phyloP scores from a whole-genome alignment of 179 eudicot species.

The Pouteria campechiana region DNA sequence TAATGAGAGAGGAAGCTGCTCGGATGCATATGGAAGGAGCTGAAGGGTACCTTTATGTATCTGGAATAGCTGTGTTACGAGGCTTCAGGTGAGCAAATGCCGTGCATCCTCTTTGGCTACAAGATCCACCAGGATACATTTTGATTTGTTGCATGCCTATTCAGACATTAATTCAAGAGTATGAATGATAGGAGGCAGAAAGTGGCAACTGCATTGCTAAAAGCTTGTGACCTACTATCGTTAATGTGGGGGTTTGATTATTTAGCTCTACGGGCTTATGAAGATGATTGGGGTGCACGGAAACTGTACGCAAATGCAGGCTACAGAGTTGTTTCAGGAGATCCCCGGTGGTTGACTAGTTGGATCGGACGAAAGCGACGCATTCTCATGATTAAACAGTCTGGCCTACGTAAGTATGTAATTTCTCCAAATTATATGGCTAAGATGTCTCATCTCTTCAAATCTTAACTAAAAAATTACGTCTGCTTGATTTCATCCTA shows the following conservation, averaged over 20 bases:
- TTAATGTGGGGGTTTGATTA: constrained; percentile 52
- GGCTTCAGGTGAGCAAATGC: constrained; percentile 40
- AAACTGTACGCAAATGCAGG: constrained; percentile 78
- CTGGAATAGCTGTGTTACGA: constrained; percentile 76
- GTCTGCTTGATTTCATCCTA: too few species aligned
- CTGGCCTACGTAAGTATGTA: too few species aligned
- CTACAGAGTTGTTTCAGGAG: constrained; percentile 45
- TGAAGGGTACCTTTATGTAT: constrained; percentile 68
- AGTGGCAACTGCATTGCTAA: constrained; percentile 76
- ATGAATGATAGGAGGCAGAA: constrained; percentile 63
- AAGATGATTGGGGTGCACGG: constrained; percentile 75
- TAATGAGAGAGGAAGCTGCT: constrained; percentile 49
- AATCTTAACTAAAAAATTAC: too few species aligned
- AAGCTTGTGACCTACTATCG: constrained; percentile 65
- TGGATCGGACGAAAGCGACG: constrained; percentile 77
- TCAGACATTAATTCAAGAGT: background rate
- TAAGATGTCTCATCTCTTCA: too few species aligned
- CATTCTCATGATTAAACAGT: constrained; percentile 51
- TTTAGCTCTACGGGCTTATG: constrained; percentile 72
- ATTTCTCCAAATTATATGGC: too few species aligned
- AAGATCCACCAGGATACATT: background rate
- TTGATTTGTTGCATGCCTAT: background rate
- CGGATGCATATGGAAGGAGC: constrained; percentile 52
- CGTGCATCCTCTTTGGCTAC: too few species aligned
- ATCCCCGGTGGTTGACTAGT: constrained; percentile 57